Conservation (phyloP, 2,329 filamentous ascomycete genomes). For the Stenocarpella maydis region DNA sequence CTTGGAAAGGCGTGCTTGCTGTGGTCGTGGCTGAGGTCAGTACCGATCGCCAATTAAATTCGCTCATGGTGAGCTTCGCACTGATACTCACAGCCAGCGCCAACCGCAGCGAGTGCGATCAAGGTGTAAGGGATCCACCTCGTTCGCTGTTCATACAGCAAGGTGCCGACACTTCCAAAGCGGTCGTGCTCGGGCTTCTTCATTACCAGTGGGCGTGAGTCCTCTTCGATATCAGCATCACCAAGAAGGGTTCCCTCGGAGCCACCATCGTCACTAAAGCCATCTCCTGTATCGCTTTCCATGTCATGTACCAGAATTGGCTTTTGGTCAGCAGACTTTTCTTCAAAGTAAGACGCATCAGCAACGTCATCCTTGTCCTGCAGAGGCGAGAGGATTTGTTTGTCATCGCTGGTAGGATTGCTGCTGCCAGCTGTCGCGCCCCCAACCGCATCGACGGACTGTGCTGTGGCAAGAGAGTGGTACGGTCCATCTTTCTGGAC, state of each 20-base stretch:
- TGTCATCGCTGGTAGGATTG: neutral
- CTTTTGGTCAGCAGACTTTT: constrained; percentile 78
- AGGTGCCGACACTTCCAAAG: constrained; percentile 3
- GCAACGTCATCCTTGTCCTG: constrained; percentile 13
- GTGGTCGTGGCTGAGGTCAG: neutral
- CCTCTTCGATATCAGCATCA: constrained; percentile 9
- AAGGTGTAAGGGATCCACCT: neutral
- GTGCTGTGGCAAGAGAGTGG: neutral
- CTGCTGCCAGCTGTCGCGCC: constrained; percentile 53
- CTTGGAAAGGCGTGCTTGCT: constrained; percentile 50
- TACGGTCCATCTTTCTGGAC: neutral
- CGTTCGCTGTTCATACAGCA: constrained; percentile 17
- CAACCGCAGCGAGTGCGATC: neutral
- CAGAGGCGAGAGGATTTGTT: accelerated
- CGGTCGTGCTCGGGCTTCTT: neutral
- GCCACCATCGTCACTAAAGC: neutral
- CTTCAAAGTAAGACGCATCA: constrained; percentile 51
- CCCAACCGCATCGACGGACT: neutral
- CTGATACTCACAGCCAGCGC: constrained; percentile 40
- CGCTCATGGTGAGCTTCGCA: constrained; percentile 60
- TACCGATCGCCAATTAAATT: constrained; percentile 34
- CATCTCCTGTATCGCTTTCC: neutral
- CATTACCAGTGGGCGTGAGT: neutral
- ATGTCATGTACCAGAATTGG: constrained; percentile 59
- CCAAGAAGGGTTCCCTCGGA: constrained; percentile 8